These are phyloP conservation scores for Musa balbisiana DNA, from an alignment of 202 grass and related monocot species.

Conservation along the genomic window DNA sequence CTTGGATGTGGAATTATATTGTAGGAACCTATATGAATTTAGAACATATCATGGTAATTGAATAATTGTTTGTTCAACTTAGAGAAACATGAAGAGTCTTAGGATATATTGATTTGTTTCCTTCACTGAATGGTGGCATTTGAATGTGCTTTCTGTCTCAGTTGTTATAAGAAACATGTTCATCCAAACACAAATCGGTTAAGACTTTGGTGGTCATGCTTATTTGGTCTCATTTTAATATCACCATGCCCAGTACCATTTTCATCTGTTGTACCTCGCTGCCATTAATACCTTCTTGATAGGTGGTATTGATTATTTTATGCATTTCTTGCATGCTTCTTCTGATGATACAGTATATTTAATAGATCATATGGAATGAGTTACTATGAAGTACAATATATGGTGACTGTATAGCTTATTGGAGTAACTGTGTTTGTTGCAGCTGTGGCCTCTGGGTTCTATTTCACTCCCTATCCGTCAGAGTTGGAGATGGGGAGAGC, in stretches of 20 bases:
- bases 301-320: neutral
- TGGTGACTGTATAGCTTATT: slow-evolving; percentile 11
- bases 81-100: neutral
- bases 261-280: neutral
- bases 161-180: too few species aligned
- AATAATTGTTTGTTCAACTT: neutral
- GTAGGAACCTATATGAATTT: too few species aligned
- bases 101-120: neutral
- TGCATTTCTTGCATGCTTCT: neutral
- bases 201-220: neutral
- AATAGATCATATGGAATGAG: neutral
- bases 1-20: too few species aligned
- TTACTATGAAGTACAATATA: neutral
- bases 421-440: slow-evolving; percentile 22
- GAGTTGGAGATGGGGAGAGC: slow-evolving; percentile 78
- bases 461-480: slow-evolving; percentile 74
- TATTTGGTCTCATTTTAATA: neutral
- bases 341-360: too few species aligned
- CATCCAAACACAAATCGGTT: neutral
- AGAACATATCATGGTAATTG: neutral
- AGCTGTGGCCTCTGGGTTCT: slow-evolving; percentile 95
- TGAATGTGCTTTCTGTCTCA: too few species aligned
- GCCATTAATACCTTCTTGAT: neutral
- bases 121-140: too few species aligned
- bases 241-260: neutral